Conservation (phyloP, 495 filamentous ascomycete genomes). For the Trichoderma reesei region DNA sequence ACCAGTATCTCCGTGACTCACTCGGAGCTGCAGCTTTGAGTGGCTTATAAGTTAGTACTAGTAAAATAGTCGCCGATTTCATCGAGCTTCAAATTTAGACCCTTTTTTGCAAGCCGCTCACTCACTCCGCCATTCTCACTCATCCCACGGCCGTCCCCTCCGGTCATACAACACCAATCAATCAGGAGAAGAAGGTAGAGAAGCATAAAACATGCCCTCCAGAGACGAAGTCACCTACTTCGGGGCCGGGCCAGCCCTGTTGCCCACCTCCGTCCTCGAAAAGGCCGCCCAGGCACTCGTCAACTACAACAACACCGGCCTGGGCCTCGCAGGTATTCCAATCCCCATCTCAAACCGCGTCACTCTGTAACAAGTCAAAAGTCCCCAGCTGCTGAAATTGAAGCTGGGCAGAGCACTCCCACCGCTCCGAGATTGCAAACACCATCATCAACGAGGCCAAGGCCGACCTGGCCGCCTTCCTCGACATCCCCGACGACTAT, state of each 20-base stretch:
- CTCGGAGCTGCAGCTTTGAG: neutral
- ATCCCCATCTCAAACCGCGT: no score
- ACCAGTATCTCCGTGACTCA: neutral
- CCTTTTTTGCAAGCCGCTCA: neutral
- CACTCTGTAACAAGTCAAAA: no score
- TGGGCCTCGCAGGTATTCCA: constrained; percentile 33
- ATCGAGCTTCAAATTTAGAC: neutral
- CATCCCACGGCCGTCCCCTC: neutral
- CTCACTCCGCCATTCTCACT: neutral
- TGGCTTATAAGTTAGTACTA: neutral
- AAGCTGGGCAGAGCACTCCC: constrained; percentile 64
- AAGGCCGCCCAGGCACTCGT: constrained; percentile 63
- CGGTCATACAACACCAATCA: no score
- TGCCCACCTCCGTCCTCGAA: constrained; percentile 71
- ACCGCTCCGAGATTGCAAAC: constrained; percentile 69
- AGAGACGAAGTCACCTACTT: constrained; percentile 48
- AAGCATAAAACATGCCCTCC: constrained; percentile 18
- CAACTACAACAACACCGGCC: constrained; percentile 71
- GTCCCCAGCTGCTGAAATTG: neutral
- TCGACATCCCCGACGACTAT: constrained; percentile 67
- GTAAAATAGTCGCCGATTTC: neutral
- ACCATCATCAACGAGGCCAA: constrained; percentile 59
- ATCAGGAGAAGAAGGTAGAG: no score
- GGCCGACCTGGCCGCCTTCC: constrained; percentile 52
- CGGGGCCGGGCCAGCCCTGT: constrained; percentile 75